Evolutionary conservation across 352 stramenopile genomes (phyloP), one percentile per base, ranked within the genome.

Genomic region (Pythium myriotylum): DNA sequence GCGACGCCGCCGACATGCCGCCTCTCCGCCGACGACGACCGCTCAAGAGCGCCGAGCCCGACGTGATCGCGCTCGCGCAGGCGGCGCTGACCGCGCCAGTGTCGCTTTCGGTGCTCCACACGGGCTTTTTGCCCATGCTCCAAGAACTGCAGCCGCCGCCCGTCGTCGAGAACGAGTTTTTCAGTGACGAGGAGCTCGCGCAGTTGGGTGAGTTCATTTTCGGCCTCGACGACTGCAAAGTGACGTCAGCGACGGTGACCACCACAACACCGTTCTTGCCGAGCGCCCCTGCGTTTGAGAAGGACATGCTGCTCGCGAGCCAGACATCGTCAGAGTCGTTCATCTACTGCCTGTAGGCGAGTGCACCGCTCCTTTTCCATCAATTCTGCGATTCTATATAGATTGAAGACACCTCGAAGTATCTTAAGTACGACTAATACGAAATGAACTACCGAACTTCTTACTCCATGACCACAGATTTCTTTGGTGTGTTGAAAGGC

Each of bases 81-180:
- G 37, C 37, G 7, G 37, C 37, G 37, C 37, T 43, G 5, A 35
- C 29, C 5, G 29, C 29, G 29, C 29, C 29, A 35, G 29, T 35
- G 5, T 35, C 29, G 29, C 29, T 35, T 35, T 43, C 37, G 37
- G n/a, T 43, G 37, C 13, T 20, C 37, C 37, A 43, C 37, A n/a
- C 37, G 37, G 37, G 37, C 37, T 43, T 43, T 14, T 17, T 43
- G 37, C 37, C 37, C 37, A 43, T 43, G 37, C 37, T 43, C 37
- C 37, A 43, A 14, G 13, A 43, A 14, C 37, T 43, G 13, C 13
- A 43, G 13, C 37, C 8, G n/a, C 37, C 37, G n/a, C 4, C 17
- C 5, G 5, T 6, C 5, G 3, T 4, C 37, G 37, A 43, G 37
- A 43, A 16, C 37, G 37, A 43, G 13, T 17, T 6, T 3, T 43